Percentiles rank a stretch among this genome's conserved stretches.
These are phyloP conservation scores for Yamadazyma insecticola DNA, from an alignment of 805 yeast species.

Conservation along the genomic window DNA sequence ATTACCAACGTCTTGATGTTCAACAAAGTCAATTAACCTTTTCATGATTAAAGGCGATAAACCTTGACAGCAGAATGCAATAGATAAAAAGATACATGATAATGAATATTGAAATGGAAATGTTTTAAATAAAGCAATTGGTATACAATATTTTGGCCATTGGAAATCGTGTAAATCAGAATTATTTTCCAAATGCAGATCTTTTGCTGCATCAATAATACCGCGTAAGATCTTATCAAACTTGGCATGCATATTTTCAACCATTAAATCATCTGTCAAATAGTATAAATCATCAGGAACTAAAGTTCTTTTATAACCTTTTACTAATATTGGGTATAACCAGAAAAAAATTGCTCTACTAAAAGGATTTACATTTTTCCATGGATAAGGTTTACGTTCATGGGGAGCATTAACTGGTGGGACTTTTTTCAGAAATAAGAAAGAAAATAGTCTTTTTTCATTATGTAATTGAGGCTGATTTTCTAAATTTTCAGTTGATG, in stretches of 20 bases:
- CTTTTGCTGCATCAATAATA: constrained; percentile 16
- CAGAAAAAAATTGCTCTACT: constrained; percentile 37
- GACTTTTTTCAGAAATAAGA: constrained; percentile 43
- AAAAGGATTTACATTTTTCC: constrained; percentile 34
- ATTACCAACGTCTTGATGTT: constrained; percentile 36
- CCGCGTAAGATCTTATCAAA: constrained; percentile 22
- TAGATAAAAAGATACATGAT: constrained; percentile 37
- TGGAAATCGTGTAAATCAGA: constrained; percentile 21
- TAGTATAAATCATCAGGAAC: constrained; percentile 34
- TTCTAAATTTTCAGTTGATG: too few species aligned
- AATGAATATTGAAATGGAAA: constrained; percentile 42
- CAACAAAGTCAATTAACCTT: constrained; percentile 62
- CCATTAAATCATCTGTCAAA: constrained; percentile 31
- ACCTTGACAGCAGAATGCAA: constrained; percentile 47
- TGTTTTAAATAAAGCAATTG: constrained; percentile 45
- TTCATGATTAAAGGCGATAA: constrained; percentile 65
- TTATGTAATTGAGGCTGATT: too few species aligned
- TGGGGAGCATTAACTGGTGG: constrained; percentile 49
- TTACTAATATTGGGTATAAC: constrained; percentile 35
- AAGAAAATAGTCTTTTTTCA: constrained; percentile 51
- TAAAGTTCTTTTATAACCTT: constrained; percentile 38
- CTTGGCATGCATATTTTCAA: constrained; percentile 28
- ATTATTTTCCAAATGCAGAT: constrained; percentile 15
- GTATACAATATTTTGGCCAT: constrained; percentile 38
- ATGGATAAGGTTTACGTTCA: constrained; percentile 49